phyloP scores from a whole-genome alignment of 1,139 yeast genomes.

The Hyphopichia khmerensis region DNA sequence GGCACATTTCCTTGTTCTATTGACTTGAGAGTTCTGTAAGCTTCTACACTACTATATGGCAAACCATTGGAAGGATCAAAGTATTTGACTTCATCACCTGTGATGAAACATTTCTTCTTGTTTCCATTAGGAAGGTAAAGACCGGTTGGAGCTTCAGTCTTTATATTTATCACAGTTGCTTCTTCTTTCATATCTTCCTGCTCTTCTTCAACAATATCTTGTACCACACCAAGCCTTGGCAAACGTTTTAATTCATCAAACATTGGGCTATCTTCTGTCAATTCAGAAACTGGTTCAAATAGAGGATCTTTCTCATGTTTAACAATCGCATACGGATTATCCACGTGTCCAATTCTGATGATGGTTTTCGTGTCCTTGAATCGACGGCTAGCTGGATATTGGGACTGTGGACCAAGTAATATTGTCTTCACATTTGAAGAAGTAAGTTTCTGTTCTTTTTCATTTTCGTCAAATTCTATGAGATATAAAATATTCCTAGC shows the following conservation, averaged over 20 bases:
- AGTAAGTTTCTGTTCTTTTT: conserved; percentile 19
- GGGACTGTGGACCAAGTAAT: conserved; percentile 62
- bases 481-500: conserved; percentile 50
- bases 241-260: conserved; percentile 55
- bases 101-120: conserved; percentile 70
- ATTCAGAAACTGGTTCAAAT: conserved; percentile 31
- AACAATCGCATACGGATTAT: conserved; percentile 40
- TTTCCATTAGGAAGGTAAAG: conserved; percentile 69
- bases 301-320: conserved; percentile 38
- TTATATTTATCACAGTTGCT: conserved; percentile 46
- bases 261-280: conserved; percentile 37
- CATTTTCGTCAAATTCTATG: conserved; percentile 43
- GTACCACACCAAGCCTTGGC: conserved; percentile 66
- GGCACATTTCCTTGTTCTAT: conserved; percentile 64
- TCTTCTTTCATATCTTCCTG: conserved; percentile 41
- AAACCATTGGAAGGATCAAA: conserved; percentile 86
- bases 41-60: conserved; percentile 81
- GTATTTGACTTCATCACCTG: conserved; percentile 78
- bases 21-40: conserved; percentile 67
- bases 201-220: conserved; percentile 45
- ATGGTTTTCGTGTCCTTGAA: conserved; percentile 56
- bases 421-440: conserved; percentile 35
- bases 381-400: conserved; percentile 51
- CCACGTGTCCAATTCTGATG: conserved; percentile 44
- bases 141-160: conserved; percentile 73